Evolutionary conservation across 345 rosid genomes (phyloP), one percentile per base, ranked within the genome.

Genomic region (Dimocarpus longan): DNA sequence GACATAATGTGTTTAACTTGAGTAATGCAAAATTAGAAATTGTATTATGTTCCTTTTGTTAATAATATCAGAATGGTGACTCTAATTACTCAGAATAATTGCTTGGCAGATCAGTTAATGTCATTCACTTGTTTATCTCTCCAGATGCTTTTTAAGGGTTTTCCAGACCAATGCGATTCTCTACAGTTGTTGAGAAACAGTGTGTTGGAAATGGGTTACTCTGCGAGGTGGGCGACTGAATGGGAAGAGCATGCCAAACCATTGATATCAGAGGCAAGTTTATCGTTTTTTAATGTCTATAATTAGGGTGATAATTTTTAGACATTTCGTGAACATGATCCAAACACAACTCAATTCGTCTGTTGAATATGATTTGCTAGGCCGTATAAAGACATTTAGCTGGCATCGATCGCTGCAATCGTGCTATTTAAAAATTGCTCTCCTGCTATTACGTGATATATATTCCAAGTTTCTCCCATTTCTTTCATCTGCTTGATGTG

Each of bases 191-290:
- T 96, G 57, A 91, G 88, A 82, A 84, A 87, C 22, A 94, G 95
- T 63, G 95, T 91, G 26, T 54, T 85, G 85, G 92, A 90, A 81
- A 86, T 70, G 76, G 91, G 95, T 76, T 90, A 92, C 68, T 90
- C 95, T 9, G 85, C 91, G 66, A 88, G 91, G 84, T 93, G 98
- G 99, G 86, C 87, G 22, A 81, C 91, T 6, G 97, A 94, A 79
- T 94, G 99, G 98, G 98, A 96, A 86, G 94, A 88, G 69, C 88
- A 93, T 85, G 99, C 98, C 50, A 85, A 90, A 80, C 98, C 97
- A 59, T 80, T 90, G 74, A 85, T 94, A 76, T 44, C 85, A 62
- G 90, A 89, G 90, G 96, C 75, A 74, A 75, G 83, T 76, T 81
- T 28, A 7, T 44, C 15, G 19, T 40, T 5, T 39, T 50, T 26